Base-by-base conservation (phyloP, 1,284 basidiomycete species). In the Boletellus dicymbophilus region DNA sequence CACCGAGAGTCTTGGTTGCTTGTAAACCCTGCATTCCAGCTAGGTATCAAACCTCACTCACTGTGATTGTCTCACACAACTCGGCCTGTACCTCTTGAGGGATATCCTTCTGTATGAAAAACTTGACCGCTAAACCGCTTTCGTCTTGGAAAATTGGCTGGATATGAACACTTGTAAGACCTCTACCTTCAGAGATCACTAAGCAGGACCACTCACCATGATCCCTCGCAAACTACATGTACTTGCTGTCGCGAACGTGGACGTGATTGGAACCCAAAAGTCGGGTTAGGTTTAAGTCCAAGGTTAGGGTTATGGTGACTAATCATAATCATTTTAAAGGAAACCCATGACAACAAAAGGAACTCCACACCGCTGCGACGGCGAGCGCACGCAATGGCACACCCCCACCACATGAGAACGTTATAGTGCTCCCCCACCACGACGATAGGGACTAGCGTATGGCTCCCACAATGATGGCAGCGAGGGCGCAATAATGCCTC, bases 51-150 rank as follows among this genome's bases (percentile, higher is more conserved):
- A 41, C 18, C 31, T 44, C 26, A 52, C 51, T 52, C 51, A 90
- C 88, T 2, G 81, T 79, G 46, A 90, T 85, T 20, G 78, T 82
- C 61, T 87, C 82, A 58, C 80, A 82, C 26, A 90, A 65, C 50
- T 85, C 81, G 6, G 78, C 78, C 58, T 87, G 83, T n/a, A 79
- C 72, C 54, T 84, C 79, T 50, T 83, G 75, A 3, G 79, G 70
- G n/a, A 90, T 74, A 63, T 90, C 87, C 60, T 86, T 88, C 61
- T 89, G 86, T 30, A 90, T 79, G 66, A 90, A 90, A 65, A 90
- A 90, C 62, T 90, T 90, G 73, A 88, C 67, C 5, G 86, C 76
- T 43, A 84, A 64, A 36, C 82, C 81, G 58, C 75, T 79, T 50
- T 63, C 68, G 59, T 86, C 85, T 65, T 85, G 82, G 52, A 90